Evolutionary conservation across 306 rosid genomes (phyloP).

Genomic region (Trifolium repens): DNA sequence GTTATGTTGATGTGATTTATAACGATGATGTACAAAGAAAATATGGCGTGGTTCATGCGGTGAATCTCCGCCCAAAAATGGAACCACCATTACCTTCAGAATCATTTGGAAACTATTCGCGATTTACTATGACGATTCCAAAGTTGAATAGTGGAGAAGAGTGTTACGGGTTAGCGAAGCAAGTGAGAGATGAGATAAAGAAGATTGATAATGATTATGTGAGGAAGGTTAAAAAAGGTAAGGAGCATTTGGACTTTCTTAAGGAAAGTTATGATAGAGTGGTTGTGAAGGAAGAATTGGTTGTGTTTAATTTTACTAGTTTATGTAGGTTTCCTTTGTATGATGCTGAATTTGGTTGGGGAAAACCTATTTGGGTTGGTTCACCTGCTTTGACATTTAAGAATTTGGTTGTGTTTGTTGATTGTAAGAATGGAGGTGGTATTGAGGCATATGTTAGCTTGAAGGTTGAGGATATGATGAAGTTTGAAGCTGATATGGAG

Average conservation of each 20-base stretch:
- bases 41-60: background rate
- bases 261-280: background rate
- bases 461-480: constrained; percentile 55
- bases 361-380: background rate
- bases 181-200: background rate
- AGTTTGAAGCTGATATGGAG: constrained; percentile 48
- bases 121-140: background rate
- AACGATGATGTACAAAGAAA: background rate
- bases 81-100: background rate
- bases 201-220: background rate
- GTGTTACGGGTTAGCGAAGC: background rate
- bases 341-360: background rate
- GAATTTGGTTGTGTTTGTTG: constrained; percentile 47
- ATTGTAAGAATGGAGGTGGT: constrained; percentile 50
- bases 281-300: background rate
- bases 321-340: background rate
- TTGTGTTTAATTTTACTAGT: background rate
- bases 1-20: background rate
- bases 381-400: background rate
- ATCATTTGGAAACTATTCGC: background rate
- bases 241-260: background rate
- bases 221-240: background rate
- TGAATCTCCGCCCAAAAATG: background rate
- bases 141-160: background rate
- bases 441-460: constrained; percentile 59